These are phyloP conservation scores for Piper longum DNA, from an alignment of 164 flowering plant genomes.

Conservation along the genomic window DNA sequence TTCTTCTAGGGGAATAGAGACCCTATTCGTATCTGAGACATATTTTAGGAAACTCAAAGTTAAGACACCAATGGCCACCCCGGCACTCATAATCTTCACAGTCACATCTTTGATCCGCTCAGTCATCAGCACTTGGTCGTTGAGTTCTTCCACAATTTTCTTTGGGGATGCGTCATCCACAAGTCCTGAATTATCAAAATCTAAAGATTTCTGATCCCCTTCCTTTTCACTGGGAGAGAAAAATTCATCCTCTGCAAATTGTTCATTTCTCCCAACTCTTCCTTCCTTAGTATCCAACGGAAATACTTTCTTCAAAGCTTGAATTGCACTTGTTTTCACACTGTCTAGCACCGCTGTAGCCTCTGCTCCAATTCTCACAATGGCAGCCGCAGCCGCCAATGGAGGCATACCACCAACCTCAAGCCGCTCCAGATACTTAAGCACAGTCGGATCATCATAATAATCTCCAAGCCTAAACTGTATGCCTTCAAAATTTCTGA, in stretches of 20 bases:
- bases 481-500: constrained; percentile 64
- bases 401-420: constrained; percentile 78
- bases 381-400: constrained; percentile 98
- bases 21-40: constrained; percentile 30
- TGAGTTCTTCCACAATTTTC: constrained; percentile 14
- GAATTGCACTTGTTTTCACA: constrained; percentile 67
- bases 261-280: constrained; percentile 20
- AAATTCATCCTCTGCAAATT: constrained; percentile 12
- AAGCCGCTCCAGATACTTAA: constrained; percentile 69
- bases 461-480: constrained; percentile 80
- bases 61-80: constrained; percentile 32
- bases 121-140: constrained; percentile 38
- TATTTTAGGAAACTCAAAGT: constrained; percentile 51
- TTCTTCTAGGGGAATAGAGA: constrained; percentile 20
- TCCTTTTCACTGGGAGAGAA: constrained; percentile 15
- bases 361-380: constrained; percentile 79
- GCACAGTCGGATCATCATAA: constrained; percentile 84
- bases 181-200: constrained; percentile 17
- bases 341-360: constrained; percentile 81
- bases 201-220: constrained; percentile 13
- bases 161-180: constrained; percentile 18
- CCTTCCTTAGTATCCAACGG: constrained; percentile 33
- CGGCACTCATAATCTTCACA: constrained; percentile 66
- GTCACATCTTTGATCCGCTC: constrained; percentile 64
- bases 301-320: constrained; percentile 80